phyloP scores from a whole-genome alignment of 2,329 filamentous ascomycete genomes.

The Elsinoe australis region DNA sequence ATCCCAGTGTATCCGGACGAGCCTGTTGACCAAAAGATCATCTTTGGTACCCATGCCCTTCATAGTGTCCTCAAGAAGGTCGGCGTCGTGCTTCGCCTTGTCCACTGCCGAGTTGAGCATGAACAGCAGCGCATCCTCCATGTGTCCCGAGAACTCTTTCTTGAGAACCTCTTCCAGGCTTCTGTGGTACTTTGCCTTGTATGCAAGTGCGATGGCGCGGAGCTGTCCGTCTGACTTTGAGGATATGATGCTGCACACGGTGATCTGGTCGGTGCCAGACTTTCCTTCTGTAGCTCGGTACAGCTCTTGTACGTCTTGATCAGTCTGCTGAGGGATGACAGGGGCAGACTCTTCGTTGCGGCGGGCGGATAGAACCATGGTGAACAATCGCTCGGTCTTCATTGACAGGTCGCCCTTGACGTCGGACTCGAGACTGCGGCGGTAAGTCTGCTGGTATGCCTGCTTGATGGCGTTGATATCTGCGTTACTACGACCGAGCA shows the following conservation, averaged over 20 bases:
- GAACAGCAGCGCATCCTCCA: slow-evolving; percentile 73
- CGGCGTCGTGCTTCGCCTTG: slow-evolving; percentile 75
- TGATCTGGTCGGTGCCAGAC: slow-evolving; percentile 63
- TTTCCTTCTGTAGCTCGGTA: slow-evolving; percentile 69
- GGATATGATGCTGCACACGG: slow-evolving; percentile 71
- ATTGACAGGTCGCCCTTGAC: slow-evolving; percentile 73
- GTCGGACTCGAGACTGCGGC: slow-evolving; percentile 59
- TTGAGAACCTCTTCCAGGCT: slow-evolving; percentile 66
- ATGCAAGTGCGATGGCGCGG: slow-evolving; percentile 68
- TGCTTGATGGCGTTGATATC: slow-evolving; percentile 81
- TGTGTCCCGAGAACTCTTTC: slow-evolving; percentile 83
- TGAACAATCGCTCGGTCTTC: slow-evolving; percentile 79
- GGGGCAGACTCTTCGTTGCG: slow-evolving; percentile 72
- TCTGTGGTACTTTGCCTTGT: slow-evolving; percentile 63
- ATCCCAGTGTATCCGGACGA: slow-evolving; percentile 81
- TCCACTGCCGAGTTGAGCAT: slow-evolving; percentile 72
- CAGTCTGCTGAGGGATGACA: slow-evolving; percentile 63
- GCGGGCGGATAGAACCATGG: slow-evolving; percentile 67
- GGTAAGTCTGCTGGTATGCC: slow-evolving; percentile 62
- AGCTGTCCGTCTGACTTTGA: slow-evolving; percentile 74
- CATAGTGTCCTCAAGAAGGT: slow-evolving; percentile 80
- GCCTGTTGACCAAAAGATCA: slow-evolving; percentile 63
- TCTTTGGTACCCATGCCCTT: slow-evolving; percentile 82
- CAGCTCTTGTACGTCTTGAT: slow-evolving; percentile 67
- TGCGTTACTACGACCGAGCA: slow-evolving; percentile 76